A percentile compares a stretch with the other conserved stretches of the same genome.
phyloP scores from a whole-genome alignment of 2,329 filamentous ascomycete species.

The Talaromyces sp. region DNA sequence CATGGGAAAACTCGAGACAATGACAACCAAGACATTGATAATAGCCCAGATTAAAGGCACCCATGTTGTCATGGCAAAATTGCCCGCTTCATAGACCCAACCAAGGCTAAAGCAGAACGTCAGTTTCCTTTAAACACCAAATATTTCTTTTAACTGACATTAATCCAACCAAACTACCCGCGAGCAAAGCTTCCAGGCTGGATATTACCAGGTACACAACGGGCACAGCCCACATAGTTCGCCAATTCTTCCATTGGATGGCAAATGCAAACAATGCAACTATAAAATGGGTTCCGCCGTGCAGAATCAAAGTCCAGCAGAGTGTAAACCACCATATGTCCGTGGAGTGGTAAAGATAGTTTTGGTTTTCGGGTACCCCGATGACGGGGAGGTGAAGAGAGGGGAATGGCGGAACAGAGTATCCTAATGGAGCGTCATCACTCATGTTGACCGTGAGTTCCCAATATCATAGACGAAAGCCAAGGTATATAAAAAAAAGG shows the following conservation, averaged over 20 bases:
- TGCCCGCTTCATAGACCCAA: slow-evolving; percentile 74
- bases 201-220: slow-evolving; percentile 67
- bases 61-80: slow-evolving; percentile 91
- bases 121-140: background rate
- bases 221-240: slow-evolving; percentile 64
- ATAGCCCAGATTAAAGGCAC: slow-evolving; percentile 84
- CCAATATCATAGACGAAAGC: background rate
- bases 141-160: slow-evolving; percentile 55
- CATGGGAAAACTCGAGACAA: slow-evolving; percentile 88
- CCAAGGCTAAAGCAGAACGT: slow-evolving; percentile 55
- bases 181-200: slow-evolving; percentile 70
- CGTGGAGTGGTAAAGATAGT: slow-evolving; percentile 66
- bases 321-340: slow-evolving; percentile 88
- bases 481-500: background rate
- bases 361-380: slow-evolving; percentile 51
- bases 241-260: slow-evolving; percentile 56
- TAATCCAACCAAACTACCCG: slow-evolving; percentile 75
- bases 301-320: slow-evolving; percentile 79
- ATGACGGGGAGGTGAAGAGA: slow-evolving; percentile 73
- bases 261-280: slow-evolving; percentile 67
- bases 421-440: slow-evolving; percentile 51
- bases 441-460: slow-evolving; percentile 14
- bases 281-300: slow-evolving; percentile 67
- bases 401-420: slow-evolving; percentile 69
- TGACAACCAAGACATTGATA: slow-evolving; percentile 75